Conservation (phyloP, 257 asterid species). For the Jaltomata sinuosa region DNA sequence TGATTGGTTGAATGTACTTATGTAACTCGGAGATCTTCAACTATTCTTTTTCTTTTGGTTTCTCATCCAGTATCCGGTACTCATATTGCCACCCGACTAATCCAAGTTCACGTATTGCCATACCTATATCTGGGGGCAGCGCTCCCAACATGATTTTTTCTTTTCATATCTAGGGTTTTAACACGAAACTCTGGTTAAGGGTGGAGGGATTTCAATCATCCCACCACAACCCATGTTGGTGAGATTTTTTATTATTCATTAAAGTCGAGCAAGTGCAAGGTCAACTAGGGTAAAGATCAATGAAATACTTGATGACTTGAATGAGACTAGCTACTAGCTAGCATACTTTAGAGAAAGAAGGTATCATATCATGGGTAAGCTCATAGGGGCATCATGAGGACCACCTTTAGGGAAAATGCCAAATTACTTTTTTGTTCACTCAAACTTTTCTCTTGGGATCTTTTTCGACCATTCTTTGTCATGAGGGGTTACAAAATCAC, state of each 20-base stretch:
- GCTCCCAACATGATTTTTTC: background rate
- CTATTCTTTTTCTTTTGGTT: background rate
- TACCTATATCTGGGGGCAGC: background rate
- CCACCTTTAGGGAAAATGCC: background rate
- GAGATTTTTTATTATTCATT: background rate
- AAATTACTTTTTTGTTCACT: background rate
- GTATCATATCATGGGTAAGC: background rate
- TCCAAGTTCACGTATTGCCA: background rate
- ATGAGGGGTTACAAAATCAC: background rate
- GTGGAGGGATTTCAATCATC: background rate
- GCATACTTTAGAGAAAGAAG: background rate
- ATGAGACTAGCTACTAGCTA: background rate
- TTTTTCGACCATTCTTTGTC: background rate
- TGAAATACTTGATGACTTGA: background rate
- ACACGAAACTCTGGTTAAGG: too few species aligned
- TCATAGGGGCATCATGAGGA: background rate
- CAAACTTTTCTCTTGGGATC: background rate
- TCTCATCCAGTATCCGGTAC: too few species aligned
- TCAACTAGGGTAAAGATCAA: background rate
- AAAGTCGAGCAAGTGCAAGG: background rate
- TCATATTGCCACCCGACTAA: fast-evolving
- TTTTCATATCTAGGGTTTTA: background rate
- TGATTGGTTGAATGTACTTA: background rate
- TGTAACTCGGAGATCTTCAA: background rate
- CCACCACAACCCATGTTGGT: background rate